Base-by-base conservation (phyloP, 2,329 filamentous ascomycete species). In the Bipolaris oryzae region DNA sequence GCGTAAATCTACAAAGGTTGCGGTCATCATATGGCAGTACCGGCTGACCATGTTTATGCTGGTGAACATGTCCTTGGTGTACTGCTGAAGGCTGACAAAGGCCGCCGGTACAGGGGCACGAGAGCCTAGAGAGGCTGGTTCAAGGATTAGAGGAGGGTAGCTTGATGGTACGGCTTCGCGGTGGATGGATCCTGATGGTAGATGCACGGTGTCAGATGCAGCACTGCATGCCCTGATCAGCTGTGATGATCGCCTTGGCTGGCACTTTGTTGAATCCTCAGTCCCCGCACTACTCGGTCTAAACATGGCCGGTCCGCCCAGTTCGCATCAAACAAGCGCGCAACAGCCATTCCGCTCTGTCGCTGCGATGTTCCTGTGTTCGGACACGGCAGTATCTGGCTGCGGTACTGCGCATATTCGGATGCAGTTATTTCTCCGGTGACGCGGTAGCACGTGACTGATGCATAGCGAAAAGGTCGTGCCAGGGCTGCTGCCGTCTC, bases 131-230 rank as follows among this genome's bases (percentile, higher is more conserved):
- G 31, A 44, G 50, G 41, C 38, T 34, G 33, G 43, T 20, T n/a
- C 43, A 50, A 31, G 43, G 11, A 28, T 37, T 37, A 9, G 6
- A 49, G 11, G 39, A 41, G 20, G 18, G 46, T 33, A 10, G 25
- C 16, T 48, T 49, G 53, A 64, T 62, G 28, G 60, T 55, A 59
- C 62, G 58, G 57, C 53, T 64, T 61, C 50, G 55, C 52, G 31
- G 55, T 50, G 31, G 53, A 53, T 66, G 64, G 60, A 61, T 58
- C 34, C 28, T 38, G 59, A 60, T 60, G 31, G 21, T 43, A 42
- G 23, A 53, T 60, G 55, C 55, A 64, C 35, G 38, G 31, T 44
- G 62, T 66, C 65, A 66, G 60, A 60, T 62, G 62, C 58, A 53
- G 43, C 16, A 37, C 44, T 45, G 44, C 44, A 57, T 53, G 47